Base-by-base conservation (phyloP, 352 stramenopile species). In the Pythium vanterpoolii region DNA sequence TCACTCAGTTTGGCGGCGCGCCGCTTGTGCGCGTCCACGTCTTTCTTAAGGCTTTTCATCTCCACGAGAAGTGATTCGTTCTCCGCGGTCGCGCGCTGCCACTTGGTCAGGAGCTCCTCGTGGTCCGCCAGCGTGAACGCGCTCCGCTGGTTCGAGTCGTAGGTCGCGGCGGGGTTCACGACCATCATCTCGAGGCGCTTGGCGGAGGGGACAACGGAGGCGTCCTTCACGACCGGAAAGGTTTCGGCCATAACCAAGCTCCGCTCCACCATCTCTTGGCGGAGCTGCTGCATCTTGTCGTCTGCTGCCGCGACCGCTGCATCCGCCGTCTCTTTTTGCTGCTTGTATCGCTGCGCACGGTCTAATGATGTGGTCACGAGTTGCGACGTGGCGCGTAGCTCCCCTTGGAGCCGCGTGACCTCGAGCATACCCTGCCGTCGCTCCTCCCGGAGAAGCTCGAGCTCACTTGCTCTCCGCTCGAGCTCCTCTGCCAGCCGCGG, bases 81-180 rank as follows among this genome's bases (percentile, higher is more conserved):
- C 38, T 88, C 76, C 3, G 73, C 52, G n/a, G 55, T 54, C n/a
- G 68, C 65, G 18, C 52, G 48, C 19, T 82, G 66, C 42, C 79
- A 71, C 42, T 77, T 75, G 1, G 72, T 51, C 64, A 80, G 61
- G 23, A 87, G 49, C 44, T 87, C 72, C 38, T 87, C 71, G 51
- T 85, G 76, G 21, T 89, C 80, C 11, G 47, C 45, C 53, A 76
- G 69, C 16, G 76, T 86, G 57, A 86, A 83, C 18, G 76, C 60
- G 62, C 73, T 80, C 26, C 71, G 68, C 47, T 87, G 69, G 58
- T 79, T 83, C 30, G 71, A 79, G 58, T 86, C 75, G 62, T 87
- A 87, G 36, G 73, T 77, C 5, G 75, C 54, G 30, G 72, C 75
- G 9, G 77, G 77, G 38, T 83, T 85, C 28, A 50, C 19, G 24